Evolutionary conservation across 345 rosid species (phyloP), one percentile per base, ranked within the genome.

Genomic region (Populus tremula): DNA sequence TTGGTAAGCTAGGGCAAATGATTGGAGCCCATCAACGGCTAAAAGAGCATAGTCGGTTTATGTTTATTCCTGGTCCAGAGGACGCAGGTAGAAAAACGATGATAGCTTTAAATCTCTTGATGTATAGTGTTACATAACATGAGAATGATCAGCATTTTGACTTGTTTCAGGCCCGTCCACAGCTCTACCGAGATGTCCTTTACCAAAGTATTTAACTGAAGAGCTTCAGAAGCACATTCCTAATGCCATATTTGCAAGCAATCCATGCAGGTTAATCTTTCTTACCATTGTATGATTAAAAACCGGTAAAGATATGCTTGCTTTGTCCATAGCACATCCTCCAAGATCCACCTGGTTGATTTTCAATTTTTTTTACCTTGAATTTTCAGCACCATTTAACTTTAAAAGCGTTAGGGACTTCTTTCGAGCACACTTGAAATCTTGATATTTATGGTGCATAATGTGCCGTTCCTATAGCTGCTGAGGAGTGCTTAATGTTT

Each of bases 51-150:
- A 90, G 94, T 81, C 90, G 85, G n/a, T 96, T 93, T 85, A 85
- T 92, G 56, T 96, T 96, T 79, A 89, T 96, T 75, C 99, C 97
- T 1, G 97, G 98, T 75, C 98, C 96, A 75, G 90, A 89, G 76
- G 99, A 96, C 79, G 90, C 93, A 84, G 99, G 99, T 96, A 84
- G 59, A 21, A 43, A 63, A 81, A 67, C 5, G 74, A 23, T 61
- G 69, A 49, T 38, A 47, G 29, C 68, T 76, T 72, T 36, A 38
- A 53, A 17, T 50, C 0, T 23, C 47, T 53, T 25, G 54, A n/a
- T 14, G 11, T 11, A 36, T 23, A 7, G 23, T 33, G 21, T 73
- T 18, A 45, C 27, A 70, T 72, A 10, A 12, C 41, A 41, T 41
- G n/a, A 74, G 47, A 76, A 66, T 39, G 67, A 63, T 62, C 18